Evolutionary conservation across 2,329 filamentous ascomycete genomes (phyloP).

Genomic region (Pyrenochaeta sp.): DNA sequence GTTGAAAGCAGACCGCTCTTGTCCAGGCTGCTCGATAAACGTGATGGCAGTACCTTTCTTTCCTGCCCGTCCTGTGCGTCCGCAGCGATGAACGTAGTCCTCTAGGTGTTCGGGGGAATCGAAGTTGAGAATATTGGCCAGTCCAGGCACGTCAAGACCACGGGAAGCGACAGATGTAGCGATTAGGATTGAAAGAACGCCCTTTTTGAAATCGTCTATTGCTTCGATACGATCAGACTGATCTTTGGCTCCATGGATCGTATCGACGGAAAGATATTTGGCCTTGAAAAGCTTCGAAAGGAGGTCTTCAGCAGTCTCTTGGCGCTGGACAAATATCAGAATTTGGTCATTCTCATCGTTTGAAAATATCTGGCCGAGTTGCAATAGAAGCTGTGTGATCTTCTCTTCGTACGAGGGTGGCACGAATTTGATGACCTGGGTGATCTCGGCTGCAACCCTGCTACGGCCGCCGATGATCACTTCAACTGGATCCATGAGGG

Average conservation of each 20-base stretch:
- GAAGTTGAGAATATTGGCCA: conserved; percentile 95
- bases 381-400: conserved; percentile 81
- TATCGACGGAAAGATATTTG: conserved; percentile 63
- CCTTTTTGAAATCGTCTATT: conserved; percentile 60
- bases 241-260: conserved; percentile 78
- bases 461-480: conserved; percentile 90
- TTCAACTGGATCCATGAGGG: conserved; percentile 83
- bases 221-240: conserved; percentile 45
- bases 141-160: conserved; percentile 92
- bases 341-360: conserved; percentile 88
- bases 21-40: conserved; percentile 88
- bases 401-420: conserved; percentile 70
- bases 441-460: conserved; percentile 74
- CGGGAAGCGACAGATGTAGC: conserved; percentile 95
- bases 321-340: conserved; percentile 89
- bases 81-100: conserved; percentile 94
- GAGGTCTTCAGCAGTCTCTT: conserved; percentile 69
- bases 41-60: conserved; percentile 95
- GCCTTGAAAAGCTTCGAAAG: conserved; percentile 39
- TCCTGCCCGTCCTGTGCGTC: conserved; percentile 91
- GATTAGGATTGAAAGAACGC: conserved; percentile 86
- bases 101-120: conserved; percentile 94
- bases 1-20: conserved; percentile 88
- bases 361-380: conserved; percentile 86
- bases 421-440: conserved; percentile 84